Evolutionary conservation across 2,329 filamentous ascomycete species (phyloP).

Genomic region (Fusarium phyllophilum): DNA sequence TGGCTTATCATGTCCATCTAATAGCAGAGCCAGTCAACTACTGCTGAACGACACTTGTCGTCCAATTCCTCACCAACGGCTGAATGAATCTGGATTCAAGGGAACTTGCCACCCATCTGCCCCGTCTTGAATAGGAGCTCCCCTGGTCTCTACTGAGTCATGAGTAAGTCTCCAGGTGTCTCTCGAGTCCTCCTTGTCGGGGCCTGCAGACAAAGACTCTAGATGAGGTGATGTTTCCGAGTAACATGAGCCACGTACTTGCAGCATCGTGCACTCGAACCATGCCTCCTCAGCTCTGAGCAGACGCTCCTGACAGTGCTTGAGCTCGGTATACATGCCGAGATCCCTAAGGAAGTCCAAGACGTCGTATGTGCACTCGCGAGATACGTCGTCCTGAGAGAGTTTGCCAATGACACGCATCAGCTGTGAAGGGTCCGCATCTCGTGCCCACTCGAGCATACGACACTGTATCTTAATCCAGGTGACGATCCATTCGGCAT

Average conservation of each 20-base stretch:
- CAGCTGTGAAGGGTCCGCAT: conserved; percentile 45
- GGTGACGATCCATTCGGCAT: conserved; percentile 47
- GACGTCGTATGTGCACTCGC: conserved; percentile 46
- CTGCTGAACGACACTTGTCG: background rate
- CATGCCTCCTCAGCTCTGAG: conserved; percentile 38
- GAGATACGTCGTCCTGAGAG: conserved; percentile 8
- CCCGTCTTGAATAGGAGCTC: background rate
- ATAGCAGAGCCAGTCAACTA: background rate
- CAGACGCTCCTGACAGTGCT: conserved; percentile 41
- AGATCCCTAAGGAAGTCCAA: conserved; percentile 51
- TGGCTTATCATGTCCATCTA: background rate
- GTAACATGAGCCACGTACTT: background rate
- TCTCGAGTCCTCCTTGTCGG: background rate
- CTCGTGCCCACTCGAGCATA: conserved; percentile 42
- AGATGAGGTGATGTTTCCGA: background rate
- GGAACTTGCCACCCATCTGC: background rate
- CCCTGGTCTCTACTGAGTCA: background rate
- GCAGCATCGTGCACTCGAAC: conserved; percentile 37
- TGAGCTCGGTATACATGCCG: conserved; percentile 46
- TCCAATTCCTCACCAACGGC: background rate
- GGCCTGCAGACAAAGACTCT: background rate
- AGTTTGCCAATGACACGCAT: conserved; percentile 43
- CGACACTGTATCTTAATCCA: conserved; percentile 51
- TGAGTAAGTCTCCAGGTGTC: background rate
- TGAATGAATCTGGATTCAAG: background rate